A percentile compares a stretch with the other conserved stretches of the same genome.
Evolutionary conservation across 2,329 filamentous ascomycete species (phyloP).

Genomic region (Cytospora piceicola): DNA sequence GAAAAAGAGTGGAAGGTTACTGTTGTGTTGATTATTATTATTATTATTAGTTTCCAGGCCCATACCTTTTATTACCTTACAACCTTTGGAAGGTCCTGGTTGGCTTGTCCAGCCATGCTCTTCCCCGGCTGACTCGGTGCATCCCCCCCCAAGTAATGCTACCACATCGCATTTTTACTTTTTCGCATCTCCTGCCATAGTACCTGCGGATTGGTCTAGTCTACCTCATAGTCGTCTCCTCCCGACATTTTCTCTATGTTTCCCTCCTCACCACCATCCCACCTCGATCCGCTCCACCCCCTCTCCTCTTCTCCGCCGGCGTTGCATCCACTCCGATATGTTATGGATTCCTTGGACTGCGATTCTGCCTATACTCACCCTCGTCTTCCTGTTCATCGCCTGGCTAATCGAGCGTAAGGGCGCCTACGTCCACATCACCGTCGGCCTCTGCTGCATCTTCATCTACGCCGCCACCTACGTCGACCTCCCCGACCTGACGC

Average conservation of each 20-base stretch:
- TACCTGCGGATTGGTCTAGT: background rate
- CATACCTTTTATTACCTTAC: background rate
- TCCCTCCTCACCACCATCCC: slow-evolving; percentile 28
- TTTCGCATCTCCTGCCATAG: slow-evolving; percentile 11
- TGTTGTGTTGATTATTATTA: background rate
- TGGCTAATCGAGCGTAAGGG: slow-evolving; percentile 51
- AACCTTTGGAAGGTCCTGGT: slow-evolving; percentile 10
- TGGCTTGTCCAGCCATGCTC: slow-evolving; percentile 12
- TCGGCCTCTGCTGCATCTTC: slow-evolving; percentile 45
- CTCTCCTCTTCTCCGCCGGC: slow-evolving; percentile 35
- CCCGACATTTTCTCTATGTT: slow-evolving; percentile 16
- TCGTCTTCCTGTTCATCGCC: slow-evolving; percentile 47
- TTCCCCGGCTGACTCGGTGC: slow-evolving; percentile 16
- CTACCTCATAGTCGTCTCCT: background rate
- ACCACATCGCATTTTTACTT: slow-evolving; percentile 25
- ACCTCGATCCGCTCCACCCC: slow-evolving; percentile 28
- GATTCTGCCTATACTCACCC: slow-evolving; percentile 49
- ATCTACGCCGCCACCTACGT: slow-evolving; percentile 49
- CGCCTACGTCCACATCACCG: slow-evolving; percentile 47
- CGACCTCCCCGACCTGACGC: slow-evolving; percentile 45
- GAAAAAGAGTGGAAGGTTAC: background rate
- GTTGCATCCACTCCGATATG: slow-evolving; percentile 47
- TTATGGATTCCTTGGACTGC: slow-evolving; percentile 54
- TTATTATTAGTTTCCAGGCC: background rate
- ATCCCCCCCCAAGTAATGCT: slow-evolving; percentile 8